A percentile compares a stretch with the other conserved stretches of the same genome.
Conservation (phyloP, 495 filamentous ascomycete species). For the Penicillium malachiteum region DNA sequence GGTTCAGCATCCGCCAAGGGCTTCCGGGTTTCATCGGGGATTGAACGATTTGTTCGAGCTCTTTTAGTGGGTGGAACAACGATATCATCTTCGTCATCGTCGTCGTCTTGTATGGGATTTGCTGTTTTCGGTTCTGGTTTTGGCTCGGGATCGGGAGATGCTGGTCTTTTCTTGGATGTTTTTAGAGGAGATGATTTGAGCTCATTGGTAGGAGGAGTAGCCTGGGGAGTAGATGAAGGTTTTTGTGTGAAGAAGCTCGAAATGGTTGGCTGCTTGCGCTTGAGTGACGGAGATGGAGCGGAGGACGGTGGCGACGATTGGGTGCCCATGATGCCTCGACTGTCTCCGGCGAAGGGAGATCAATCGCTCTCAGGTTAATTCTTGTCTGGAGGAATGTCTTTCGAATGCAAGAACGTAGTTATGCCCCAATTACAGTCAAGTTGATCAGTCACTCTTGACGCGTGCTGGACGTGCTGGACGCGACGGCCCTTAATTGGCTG, state of each 20-base stretch:
- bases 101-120: constrained; percentile 17
- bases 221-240: constrained; percentile 32
- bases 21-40: constrained; percentile 13
- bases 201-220: constrained; percentile 9
- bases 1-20: constrained; percentile 7
- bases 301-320: constrained; percentile 43
- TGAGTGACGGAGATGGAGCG: constrained; percentile 38
- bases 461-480: constrained; percentile 15
- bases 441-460: constrained; percentile 12
- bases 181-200: constrained; percentile 8
- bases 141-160: constrained; percentile 12
- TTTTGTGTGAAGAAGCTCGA: constrained; percentile 83
- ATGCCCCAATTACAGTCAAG: background rate
- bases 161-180: constrained; percentile 15
- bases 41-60: constrained; percentile 22
- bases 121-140: constrained; percentile 16
- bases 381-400: background rate
- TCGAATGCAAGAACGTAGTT: background rate
- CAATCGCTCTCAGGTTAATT: no score
- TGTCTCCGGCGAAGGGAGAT: background rate
- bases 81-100: constrained; percentile 41
- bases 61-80: constrained; percentile 43
- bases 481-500: constrained; percentile 17
- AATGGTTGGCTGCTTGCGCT: constrained; percentile 74
- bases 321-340: constrained; percentile 27